Base-by-base conservation (phyloP, 345 rosid species). In the Populus simonii region DNA sequence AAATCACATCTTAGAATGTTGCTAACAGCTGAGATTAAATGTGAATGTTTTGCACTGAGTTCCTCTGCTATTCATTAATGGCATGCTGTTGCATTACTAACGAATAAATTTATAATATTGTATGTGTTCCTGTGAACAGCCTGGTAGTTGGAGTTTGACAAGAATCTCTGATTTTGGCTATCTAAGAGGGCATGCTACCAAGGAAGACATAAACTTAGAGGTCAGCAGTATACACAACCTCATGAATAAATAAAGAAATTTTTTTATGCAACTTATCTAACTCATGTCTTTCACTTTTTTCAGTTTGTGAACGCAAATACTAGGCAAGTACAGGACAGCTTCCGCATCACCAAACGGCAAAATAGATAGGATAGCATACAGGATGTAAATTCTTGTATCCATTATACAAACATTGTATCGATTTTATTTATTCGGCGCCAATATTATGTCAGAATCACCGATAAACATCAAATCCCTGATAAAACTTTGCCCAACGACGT, bases 131-230 rank as follows among this genome's bases (percentile, higher is more conserved):
- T 17, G 25, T 22, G 20, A 7, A 71, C 84, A 86, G 92, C 75
- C 76, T 31, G 68, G 31, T 1, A 61, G 20, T 2, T 91, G 93
- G 93, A 91, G 92, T 78, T 80, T 89, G 79, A 38, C 63, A 25
- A 89, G 92, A 89, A 76, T 89, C 20, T 71, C 80, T 6, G 70
- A 87, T 74, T 89, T 74, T 66, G 95, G 93, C 0, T 87, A 83
- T 75, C 72, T 85, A 16, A 80, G 87, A 85, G 90, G 78, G 16
- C 86, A 86, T 71, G 92, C 91, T 3, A 86, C 87, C 68, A 83
- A 51, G 80, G 63, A 72, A 39, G 86, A 86, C 41, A 71, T 91
- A 3, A 76, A 57, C 23, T 43, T 89, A 51, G 88, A 91, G 93
- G 93, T 91, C 36, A 33, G 36, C 51, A 69, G 86, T 61, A 41